Conservation (phyloP, 108 stramenopile species). For the Craspedostauros australis region DNA sequence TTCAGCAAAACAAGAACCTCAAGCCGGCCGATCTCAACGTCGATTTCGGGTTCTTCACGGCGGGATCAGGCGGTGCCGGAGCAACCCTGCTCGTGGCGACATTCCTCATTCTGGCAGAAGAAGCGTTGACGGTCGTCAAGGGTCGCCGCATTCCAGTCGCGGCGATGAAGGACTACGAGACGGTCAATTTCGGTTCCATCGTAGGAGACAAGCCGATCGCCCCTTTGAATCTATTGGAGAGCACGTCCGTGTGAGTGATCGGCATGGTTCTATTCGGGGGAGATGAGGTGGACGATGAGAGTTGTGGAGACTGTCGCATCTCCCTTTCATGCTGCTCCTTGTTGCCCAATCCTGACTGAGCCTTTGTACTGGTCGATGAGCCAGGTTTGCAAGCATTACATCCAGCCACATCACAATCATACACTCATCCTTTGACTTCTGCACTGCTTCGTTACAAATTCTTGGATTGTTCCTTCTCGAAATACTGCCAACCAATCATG, state of each 20-base stretch:
- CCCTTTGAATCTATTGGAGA: slow-evolving; percentile 68
- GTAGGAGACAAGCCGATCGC: slow-evolving; percentile 55
- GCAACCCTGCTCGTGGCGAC: slow-evolving; percentile 77
- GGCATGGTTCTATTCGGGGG: too few relatives aligned
- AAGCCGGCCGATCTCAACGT: slow-evolving; percentile 26
- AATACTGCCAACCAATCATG: too few relatives aligned
- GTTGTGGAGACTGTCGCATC: too few relatives aligned
- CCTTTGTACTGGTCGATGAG: too few relatives aligned
- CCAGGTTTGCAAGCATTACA: too few relatives aligned
- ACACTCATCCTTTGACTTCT: too few relatives aligned
- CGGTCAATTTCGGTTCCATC: slow-evolving; percentile 32
- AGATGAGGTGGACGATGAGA: too few relatives aligned
- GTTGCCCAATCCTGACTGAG: too few relatives aligned
- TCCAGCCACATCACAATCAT: too few relatives aligned
- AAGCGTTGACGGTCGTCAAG: slow-evolving; percentile 46
- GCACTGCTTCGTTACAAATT: too few relatives aligned
- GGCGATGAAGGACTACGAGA: slow-evolving; percentile 30
- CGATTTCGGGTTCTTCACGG: slow-evolving; percentile 75
- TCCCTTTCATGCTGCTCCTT: too few relatives aligned
- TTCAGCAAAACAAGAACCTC: slow-evolving; percentile 11
- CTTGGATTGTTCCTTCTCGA: too few relatives aligned
- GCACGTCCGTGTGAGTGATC: slow-evolving; percentile 59
- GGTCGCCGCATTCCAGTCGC: slow-evolving; percentile 32
- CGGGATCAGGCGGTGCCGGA: slow-evolving; percentile 77
- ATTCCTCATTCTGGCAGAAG: slow-evolving; percentile 70